Evolutionary conservation across 208 protist species (phyloP).

Genomic region (Trypanosoma congolense): DNA sequence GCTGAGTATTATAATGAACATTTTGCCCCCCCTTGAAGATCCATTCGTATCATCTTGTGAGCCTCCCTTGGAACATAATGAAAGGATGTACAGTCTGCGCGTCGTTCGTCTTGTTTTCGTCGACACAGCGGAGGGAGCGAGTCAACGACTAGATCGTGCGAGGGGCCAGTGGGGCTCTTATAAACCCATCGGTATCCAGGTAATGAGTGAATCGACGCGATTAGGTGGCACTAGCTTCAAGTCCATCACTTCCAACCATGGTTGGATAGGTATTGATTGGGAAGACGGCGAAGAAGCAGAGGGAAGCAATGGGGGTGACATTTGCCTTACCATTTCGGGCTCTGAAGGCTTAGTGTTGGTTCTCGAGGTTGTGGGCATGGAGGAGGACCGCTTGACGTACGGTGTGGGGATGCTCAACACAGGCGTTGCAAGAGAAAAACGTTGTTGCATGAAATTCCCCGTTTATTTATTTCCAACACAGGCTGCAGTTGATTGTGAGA

Average conservation of each 20-base stretch:
- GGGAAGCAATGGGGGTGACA: constrained; percentile 11
- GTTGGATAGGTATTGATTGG: constrained; percentile 30
- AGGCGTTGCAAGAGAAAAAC: constrained; percentile 53
- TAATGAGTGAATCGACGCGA: constrained; percentile 45
- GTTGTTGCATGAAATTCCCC: constrained; percentile 73
- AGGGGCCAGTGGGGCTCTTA: constrained; percentile 67
- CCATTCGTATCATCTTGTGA: constrained; percentile 14
- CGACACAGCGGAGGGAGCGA: constrained; percentile 75
- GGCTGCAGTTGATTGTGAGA: constrained; percentile 57
- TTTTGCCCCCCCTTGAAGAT: neutral
- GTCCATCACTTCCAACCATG: constrained; percentile 34
- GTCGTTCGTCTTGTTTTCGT: constrained; percentile 67
- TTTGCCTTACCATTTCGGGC: constrained; percentile 45
- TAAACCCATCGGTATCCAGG: constrained; percentile 46
- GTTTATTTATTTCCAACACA: constrained; percentile 72
- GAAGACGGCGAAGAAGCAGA: constrained; percentile 18
- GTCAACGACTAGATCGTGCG: constrained; percentile 54
- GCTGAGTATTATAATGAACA: neutral
- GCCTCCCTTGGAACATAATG: neutral
- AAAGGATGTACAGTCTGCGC: constrained; percentile 43
- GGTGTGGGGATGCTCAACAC: constrained; percentile 72
- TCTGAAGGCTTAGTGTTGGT: constrained; percentile 64
- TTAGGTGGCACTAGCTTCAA: constrained; percentile 45
- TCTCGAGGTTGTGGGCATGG: constrained; percentile 51
- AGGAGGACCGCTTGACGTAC: constrained; percentile 25